Evolutionary conservation across 495 filamentous ascomycete genomes (phyloP), one percentile per base, ranked within the genome.

Genomic region (Podospora conica): DNA sequence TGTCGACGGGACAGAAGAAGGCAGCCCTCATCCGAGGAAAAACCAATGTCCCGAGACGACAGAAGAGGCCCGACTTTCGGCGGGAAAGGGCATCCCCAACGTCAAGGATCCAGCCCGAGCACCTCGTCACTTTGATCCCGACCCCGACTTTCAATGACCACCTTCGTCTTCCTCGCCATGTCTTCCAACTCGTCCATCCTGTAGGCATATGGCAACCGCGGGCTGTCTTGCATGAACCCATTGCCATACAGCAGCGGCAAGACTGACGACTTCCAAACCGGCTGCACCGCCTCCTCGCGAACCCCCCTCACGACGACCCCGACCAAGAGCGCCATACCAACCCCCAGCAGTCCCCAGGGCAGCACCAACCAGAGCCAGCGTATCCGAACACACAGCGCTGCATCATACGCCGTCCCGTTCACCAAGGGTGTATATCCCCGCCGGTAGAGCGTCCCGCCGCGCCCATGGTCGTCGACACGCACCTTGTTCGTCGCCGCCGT

Each of bases 241-340:
- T 15, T n/a, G n/a, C n/a, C 33, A 40, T 40, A 61, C 58, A 60
- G 25, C 58, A 61, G 40, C 27, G 58, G 58, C 58, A 61, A 60
- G 3, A 60, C 11, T 9, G 24, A 31, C 24, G 12, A 29, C 58
- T 61, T 61, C 58, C 58, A 61, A 11, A 40, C 58, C 28, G 58
- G 58, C 10, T 40, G 5, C 33, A 23, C 58, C 11, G 11, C 3
- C 23, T 7, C 24, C n/a, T n/a, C n/a, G n/a, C n/a, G n/a, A n/a
- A n/a, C n/a, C 58, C 12, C n/a, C 29, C 28, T 15, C 24, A 15
- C 58, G 5, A 60, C 7, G 10, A 60, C 28, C 25, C 25, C 58
- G 3, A 21, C 58, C 10, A 60, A 18, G 3, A 60, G n/a, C 24
- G 33, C 3, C 24, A 40, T 8, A 9, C 25, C 27, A 3, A 60